Conservation (phyloP, 495 filamentous ascomycete genomes). For the Lophiotrema nucula region DNA sequence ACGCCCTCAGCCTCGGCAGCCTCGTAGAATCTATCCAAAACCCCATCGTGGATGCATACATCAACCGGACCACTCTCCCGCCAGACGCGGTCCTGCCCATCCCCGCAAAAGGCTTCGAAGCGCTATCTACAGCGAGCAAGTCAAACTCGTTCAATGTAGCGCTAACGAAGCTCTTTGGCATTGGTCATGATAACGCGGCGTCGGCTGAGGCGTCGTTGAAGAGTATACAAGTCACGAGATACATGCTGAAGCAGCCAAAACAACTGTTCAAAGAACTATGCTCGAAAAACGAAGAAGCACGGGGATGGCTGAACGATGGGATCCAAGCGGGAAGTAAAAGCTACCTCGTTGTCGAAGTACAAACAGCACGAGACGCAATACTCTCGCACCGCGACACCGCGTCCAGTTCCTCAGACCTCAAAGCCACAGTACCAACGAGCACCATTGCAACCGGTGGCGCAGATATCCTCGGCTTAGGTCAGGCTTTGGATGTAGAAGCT, state of each 20-base stretch:
- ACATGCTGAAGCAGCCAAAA: constrained; percentile 4
- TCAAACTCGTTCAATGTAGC: constrained; percentile 1
- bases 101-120: constrained; percentile 8
- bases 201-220: background rate
- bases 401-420: background rate
- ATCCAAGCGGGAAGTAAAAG: constrained; percentile 9
- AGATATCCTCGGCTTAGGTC: constrained; percentile 12
- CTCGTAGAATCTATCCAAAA: constrained; percentile 16
- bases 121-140: background rate
- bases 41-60: constrained; percentile 19
- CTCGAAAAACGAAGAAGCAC: constrained; percentile 4
- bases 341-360: constrained; percentile 16
- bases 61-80: background rate
- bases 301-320: constrained; percentile 13
- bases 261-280: constrained; percentile 6
- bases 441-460: constrained; percentile 11
- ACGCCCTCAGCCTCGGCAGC: constrained; percentile 6
- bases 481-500: background rate
- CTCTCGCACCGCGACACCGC: background rate
- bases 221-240: constrained; percentile 8
- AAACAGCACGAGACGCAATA: constrained; percentile 5
- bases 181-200: background rate
- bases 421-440: constrained; percentile 5
- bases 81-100: background rate
- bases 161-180: background rate